Percentiles rank a stretch among this genome's conserved stretches.
Conservation (phyloP, 1,139 yeast genomes). For the Hansenula anomala region DNA sequence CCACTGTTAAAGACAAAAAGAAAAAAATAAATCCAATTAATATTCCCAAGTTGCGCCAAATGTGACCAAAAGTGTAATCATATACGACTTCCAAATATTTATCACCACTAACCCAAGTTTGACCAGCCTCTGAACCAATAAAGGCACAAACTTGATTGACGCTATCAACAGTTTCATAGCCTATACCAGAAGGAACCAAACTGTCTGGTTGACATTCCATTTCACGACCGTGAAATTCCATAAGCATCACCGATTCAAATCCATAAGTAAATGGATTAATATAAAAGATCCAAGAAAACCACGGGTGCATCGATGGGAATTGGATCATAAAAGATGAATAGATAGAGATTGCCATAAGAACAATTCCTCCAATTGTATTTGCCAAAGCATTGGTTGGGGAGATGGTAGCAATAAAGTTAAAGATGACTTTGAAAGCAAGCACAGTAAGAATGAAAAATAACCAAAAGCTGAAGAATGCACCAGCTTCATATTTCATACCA, state of each 20-base stretch:
- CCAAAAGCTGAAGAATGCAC: slow-evolving; percentile 54
- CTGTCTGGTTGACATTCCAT: slow-evolving; percentile 33
- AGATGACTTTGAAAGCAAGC: slow-evolving; percentile 55
- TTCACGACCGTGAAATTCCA: slow-evolving; percentile 46
- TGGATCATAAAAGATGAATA: slow-evolving; percentile 69
- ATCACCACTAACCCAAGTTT: slow-evolving; percentile 34
- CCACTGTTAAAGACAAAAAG: slow-evolving; percentile 50
- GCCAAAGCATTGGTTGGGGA: slow-evolving; percentile 51
- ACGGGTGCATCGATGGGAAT: slow-evolving; percentile 51
- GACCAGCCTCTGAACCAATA: slow-evolving; percentile 33
- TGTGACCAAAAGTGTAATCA: slow-evolving; percentile 34
- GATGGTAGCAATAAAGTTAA: slow-evolving; percentile 56
- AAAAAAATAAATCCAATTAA: slow-evolving; percentile 47
- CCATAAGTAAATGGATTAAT: slow-evolving; percentile 58
- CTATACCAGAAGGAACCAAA: slow-evolving; percentile 30
- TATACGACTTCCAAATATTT: slow-evolving; percentile 28
- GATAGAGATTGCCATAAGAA: slow-evolving; percentile 47
- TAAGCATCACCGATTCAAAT: slow-evolving; percentile 55
- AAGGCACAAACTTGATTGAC: slow-evolving; percentile 39
- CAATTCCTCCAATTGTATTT: slow-evolving; percentile 56
- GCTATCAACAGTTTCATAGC: slow-evolving; percentile 31
- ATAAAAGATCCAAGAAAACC: slow-evolving; percentile 68
- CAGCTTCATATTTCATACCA: slow-evolving; percentile 51
- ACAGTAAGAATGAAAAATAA: slow-evolving; percentile 44
- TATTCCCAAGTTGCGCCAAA: slow-evolving; percentile 76